Conservation (phyloP, 2,329 filamentous ascomycete species). For the Tolypocladium endophyticum region DNA sequence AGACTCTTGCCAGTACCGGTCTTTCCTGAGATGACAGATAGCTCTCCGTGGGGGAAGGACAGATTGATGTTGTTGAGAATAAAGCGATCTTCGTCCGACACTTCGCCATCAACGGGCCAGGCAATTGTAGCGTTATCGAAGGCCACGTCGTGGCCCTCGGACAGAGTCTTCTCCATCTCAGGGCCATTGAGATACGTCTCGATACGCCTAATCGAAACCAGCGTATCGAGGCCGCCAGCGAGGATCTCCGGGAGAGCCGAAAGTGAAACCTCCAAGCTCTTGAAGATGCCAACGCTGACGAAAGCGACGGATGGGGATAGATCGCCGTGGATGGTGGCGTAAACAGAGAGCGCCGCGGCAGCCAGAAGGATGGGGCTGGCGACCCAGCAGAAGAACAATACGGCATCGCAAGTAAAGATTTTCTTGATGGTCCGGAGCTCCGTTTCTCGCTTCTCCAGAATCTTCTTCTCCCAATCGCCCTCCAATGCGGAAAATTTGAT, state of each 20-base stretch:
- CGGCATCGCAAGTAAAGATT: conserved; percentile 53
- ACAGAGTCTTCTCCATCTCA: conserved; percentile 47
- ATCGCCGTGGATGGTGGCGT: conserved; percentile 51
- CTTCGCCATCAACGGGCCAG: conserved; percentile 59
- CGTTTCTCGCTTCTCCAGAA: conserved; percentile 48
- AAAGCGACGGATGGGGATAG: conserved; percentile 68
- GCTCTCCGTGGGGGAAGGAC: conserved; percentile 54
- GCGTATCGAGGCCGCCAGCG: conserved; percentile 59
- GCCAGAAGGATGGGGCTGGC: conserved; percentile 64
- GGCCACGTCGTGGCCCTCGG: conserved; percentile 46
- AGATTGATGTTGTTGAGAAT: conserved; percentile 54
- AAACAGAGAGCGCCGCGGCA: conserved; percentile 58
- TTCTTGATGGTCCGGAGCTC: conserved; percentile 59
- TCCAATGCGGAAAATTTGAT: conserved; percentile 79
- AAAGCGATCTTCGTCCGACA: conserved; percentile 49
- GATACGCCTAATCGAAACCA: conserved; percentile 62
- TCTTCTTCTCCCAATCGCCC: conserved; percentile 61
- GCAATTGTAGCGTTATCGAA: conserved; percentile 61
- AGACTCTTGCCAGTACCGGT: conserved; percentile 73
- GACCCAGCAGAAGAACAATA: conserved; percentile 59
- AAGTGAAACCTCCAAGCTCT: conserved; percentile 60
- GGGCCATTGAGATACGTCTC: conserved; percentile 59
- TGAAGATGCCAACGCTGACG: conserved; percentile 66
- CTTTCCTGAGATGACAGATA: conserved; percentile 67
- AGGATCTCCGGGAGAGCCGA: conserved; percentile 64